Evolutionary conservation across 805 yeast species (phyloP), one percentile per base, ranked within the genome.

Genomic region (Candida chilensis): DNA sequence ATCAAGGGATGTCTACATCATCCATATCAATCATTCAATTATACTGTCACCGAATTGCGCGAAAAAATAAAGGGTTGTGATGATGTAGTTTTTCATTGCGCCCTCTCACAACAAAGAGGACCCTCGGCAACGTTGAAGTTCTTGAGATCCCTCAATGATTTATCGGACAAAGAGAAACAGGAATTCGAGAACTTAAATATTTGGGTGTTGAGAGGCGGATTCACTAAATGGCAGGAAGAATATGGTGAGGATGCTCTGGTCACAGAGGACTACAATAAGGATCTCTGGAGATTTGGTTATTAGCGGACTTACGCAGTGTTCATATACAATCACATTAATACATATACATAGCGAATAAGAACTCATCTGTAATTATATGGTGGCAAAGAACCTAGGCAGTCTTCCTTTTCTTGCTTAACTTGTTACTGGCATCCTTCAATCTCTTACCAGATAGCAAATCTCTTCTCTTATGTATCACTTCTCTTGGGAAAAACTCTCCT

Each of bases 61-160:
- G 40, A 46, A n/a, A 39, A 53, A 25, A 47, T 67, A 20, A 46
- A 52, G 8, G 49, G 51, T 4, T 46, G 53, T 5, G 57, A 64
- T 26, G 74, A 70, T 32, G 71, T 86, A 0, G 80, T 92, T 0
- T 92, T 90, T 57, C 96, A 92, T 50, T 90, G 98, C 52, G 87
- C 88, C 17, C 63, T 83, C 18, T 79, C 94, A 3, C 97, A 92
- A 52, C 94, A 80, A 36, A 62, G 98, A 31, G 97, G 97, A 0
- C 97, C 97, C 0, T 62, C 83, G 3, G 71, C 95, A 3, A 87
- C 96, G 0, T 56, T 77, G 53, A 62, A 60, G 42, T 80, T 81
- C 42, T 45, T 65, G 38, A 52, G 78, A 33, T 61, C 63, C 38
- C 55, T 69, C 10, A 50, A 54, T 27, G 63, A 56, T 9, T 30